Percentiles rank a stretch among this genome's conserved stretches.
These are phyloP conservation scores for Zarea fungicola DNA, from an alignment of 2,329 filamentous ascomycete species.

Conservation along the genomic window DNA sequence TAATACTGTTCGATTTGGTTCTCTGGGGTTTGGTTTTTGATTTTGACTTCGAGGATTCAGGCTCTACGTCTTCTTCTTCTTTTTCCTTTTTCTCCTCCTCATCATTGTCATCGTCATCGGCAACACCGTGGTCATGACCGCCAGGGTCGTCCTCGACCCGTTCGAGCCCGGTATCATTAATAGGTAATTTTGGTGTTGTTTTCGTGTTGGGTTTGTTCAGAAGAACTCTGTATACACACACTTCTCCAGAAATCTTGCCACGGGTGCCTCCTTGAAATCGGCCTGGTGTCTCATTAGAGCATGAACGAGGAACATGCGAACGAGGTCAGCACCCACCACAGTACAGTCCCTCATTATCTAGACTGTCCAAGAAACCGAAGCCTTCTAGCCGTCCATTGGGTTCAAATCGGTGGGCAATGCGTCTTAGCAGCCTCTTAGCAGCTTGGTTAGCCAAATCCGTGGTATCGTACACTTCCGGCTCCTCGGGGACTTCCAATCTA, in stretches of 20 bases:
- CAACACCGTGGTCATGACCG: neutral
- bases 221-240: slow-evolving; percentile 7
- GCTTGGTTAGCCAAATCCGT: slow-evolving; percentile 4
- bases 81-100: neutral
- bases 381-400: neutral
- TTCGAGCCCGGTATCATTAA: neutral
- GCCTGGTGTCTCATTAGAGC: neutral
- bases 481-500: slow-evolving; percentile 7
- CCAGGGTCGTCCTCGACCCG: neutral
- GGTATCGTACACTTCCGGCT: slow-evolving; percentile 10
- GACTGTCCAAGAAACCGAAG: neutral
- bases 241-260: neutral
- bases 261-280: neutral
- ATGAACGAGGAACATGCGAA: neutral
- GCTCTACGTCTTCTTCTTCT: neutral
- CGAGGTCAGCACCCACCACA: neutral
- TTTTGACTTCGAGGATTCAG: neutral
- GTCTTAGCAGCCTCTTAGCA: slow-evolving; percentile 2
- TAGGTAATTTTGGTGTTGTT: neutral
- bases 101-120: neutral
- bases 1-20: neutral
- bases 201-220: slow-evolving; percentile 5
- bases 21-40: neutral
- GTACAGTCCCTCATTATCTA: slow-evolving; percentile 11
- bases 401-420: neutral